Base-by-base conservation (phyloP, 2,329 filamentous ascomycete species). In the Westerdykella aurantiaca region DNA sequence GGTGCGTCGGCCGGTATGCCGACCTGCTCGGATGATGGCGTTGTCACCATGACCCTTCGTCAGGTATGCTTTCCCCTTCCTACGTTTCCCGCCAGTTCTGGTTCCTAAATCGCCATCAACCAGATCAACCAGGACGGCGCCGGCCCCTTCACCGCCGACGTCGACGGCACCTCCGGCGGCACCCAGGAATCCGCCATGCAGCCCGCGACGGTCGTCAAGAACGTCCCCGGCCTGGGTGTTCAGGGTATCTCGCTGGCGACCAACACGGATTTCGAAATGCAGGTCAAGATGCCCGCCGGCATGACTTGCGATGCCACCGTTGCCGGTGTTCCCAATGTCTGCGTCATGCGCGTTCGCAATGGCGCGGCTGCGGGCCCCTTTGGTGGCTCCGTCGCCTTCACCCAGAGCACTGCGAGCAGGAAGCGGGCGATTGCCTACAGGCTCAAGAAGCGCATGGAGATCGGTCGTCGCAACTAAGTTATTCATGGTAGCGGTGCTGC, bases 121-220 rank as follows among this genome's bases (percentile, higher is more conserved):
- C 29, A 62, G 55, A 61, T 85, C 69, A 85, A 85, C 74, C 81
- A 85, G 63, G 82, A 85, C 51, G 82, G 82, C 18, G 82, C 82
- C 1, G 82, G 82, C 2, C 81, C 81, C 2, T 70, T 85, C 47
- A 74, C 70, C 17, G 81, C 81, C 10, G 72, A 73, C 25, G 70
- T 85, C 16, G 82, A 86, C 57, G 70, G 72, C 34, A 83, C 81
- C 18, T 84, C 80, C 2, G 81, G 81, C 34, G 82, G 82, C 46
- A 79, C 75, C 5, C 76, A 83, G 53, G 60, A 74, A 37, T 56
- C 66, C 22, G 82, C 82, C 25, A 85, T 85, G 74, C 63, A 82
- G 64, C 61, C 56, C 1, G 82, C 81, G 10, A 57, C 76, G 39
- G 77, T 85, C 45, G 77, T 72, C 39, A 69, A 79, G 58, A 74